These are phyloP conservation scores for Fusarium udum DNA, from an alignment of 2,329 filamentous ascomycete species.

Conservation along the genomic window DNA sequence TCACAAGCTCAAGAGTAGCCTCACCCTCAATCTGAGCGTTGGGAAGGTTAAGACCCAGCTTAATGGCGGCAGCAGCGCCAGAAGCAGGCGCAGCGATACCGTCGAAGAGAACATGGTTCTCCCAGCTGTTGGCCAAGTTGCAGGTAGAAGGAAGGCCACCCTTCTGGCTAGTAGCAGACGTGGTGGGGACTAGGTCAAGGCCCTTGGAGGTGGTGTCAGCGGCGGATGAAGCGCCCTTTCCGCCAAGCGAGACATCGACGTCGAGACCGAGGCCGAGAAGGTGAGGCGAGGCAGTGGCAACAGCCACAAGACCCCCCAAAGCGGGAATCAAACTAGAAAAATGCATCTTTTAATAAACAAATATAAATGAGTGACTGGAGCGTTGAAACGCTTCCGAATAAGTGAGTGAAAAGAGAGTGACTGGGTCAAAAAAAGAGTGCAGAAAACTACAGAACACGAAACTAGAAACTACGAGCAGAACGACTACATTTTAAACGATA, in stretches of 20 bases:
- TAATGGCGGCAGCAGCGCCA: slow-evolving; percentile 26
- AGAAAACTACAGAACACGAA: slow-evolving; percentile 1
- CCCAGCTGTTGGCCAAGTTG: slow-evolving; percentile 28
- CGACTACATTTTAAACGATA: background rate
- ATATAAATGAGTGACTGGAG: slow-evolving; percentile 37
- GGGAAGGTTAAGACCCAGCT: slow-evolving; percentile 38
- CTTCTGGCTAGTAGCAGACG: background rate
- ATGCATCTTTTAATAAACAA: slow-evolving; percentile 22
- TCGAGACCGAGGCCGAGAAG: slow-evolving; percentile 11
- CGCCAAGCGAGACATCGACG: slow-evolving; percentile 1
- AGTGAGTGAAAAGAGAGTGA: slow-evolving; percentile 28
- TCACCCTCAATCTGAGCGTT: slow-evolving; percentile 57
- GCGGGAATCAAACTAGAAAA: slow-evolving; percentile 28
- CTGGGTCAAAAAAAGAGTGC: slow-evolving; percentile 21
- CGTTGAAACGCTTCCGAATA: slow-evolving; percentile 18
- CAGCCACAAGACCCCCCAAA: slow-evolving; percentile 30
- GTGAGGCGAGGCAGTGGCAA: slow-evolving; percentile 34
- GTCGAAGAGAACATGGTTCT: slow-evolving; percentile 25
- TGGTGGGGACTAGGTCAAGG: background rate
- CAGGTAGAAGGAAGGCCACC: background rate
- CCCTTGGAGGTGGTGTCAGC: background rate
- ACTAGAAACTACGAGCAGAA: background rate
- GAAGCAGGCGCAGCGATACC: slow-evolving; percentile 33
- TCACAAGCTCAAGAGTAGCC: slow-evolving; percentile 55
- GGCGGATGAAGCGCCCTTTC: background rate